phyloP scores from a whole-genome alignment of 192 early-diverging fungal species.

The Backusella sp. region DNA sequence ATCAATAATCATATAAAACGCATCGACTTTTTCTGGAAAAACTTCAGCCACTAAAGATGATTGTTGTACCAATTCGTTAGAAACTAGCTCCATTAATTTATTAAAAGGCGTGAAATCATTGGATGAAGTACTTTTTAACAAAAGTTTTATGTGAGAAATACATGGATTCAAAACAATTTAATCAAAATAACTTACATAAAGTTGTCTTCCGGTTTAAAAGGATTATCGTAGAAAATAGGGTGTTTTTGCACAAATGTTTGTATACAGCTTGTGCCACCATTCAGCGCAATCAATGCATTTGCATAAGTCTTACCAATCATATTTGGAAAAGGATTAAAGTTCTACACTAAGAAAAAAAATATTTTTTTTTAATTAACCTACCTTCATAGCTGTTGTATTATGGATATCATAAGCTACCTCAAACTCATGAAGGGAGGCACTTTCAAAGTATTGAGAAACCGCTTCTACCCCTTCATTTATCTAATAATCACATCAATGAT shows the following conservation, averaged over 20 bases:
- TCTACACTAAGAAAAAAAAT: not conserved
- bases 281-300: constrained; percentile 60
- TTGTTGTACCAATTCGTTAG: constrained; percentile 67
- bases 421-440: constrained; percentile 69
- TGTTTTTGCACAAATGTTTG: constrained; percentile 84
- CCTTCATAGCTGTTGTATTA: constrained; percentile 64
- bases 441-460: constrained; percentile 79
- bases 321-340: not conserved
- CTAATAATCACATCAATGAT: constrained; percentile 24
- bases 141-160: not conserved
- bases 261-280: constrained; percentile 69
- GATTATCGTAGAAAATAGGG: constrained; percentile 82
- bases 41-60: constrained; percentile 61
- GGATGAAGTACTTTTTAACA: constrained; percentile 1
- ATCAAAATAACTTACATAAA: constrained; percentile 41
- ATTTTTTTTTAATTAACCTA: constrained; percentile 14
- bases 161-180: not conserved
- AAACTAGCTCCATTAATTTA: constrained; percentile 66
- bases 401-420: constrained; percentile 75
- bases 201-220: constrained; percentile 53
- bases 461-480: constrained; percentile 57
- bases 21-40: constrained; percentile 68
- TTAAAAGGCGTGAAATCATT: constrained; percentile 41
- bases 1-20: constrained; percentile 68
- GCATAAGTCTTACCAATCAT: constrained; percentile 54